phyloP scores from a whole-genome alignment of 2,329 filamentous ascomycete genomes.

The Colletotrichum cuscutae region DNA sequence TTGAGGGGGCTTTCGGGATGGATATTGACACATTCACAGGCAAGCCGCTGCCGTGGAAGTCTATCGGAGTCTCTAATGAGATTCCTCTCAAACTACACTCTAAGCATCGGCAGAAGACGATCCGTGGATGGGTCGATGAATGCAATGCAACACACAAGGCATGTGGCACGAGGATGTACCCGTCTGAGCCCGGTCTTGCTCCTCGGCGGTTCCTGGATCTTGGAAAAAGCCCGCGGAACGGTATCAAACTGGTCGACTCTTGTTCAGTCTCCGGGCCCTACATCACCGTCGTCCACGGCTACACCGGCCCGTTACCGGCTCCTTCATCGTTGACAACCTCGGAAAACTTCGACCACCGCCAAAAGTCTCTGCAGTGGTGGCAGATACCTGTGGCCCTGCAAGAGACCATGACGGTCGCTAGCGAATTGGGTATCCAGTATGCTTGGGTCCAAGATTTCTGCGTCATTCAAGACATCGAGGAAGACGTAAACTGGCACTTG shows the following conservation, averaged over 20 bases:
- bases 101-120: not conserved
- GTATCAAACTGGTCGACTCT: slow-evolving; percentile 5
- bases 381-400: slow-evolving; percentile 10
- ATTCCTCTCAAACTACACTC: not conserved
- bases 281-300: not conserved
- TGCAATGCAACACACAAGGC: not conserved
- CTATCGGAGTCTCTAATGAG: not conserved
- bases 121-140: not conserved
- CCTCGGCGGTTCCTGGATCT: slow-evolving; percentile 3
- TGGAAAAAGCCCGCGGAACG: slow-evolving; percentile 6
- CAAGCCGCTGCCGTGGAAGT: slow-evolving; percentile 6
- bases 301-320: not conserved
- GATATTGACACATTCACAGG: not conserved
- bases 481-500: slow-evolving; percentile 11
- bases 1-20: not conserved
- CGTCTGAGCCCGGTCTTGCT: not conserved
- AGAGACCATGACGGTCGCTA: slow-evolving; percentile 7
- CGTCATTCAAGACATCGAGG: not conserved
- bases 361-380: slow-evolving; percentile 8
- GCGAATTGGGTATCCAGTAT: not conserved
- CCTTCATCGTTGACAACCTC: not conserved
- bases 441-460: slow-evolving; percentile 9
- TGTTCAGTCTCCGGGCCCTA: not conserved
- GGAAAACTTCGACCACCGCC: slow-evolving; percentile 3
- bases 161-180: not conserved